Conservation (phyloP, 2,329 filamentous ascomycete genomes). For the Amphichorda felina region DNA sequence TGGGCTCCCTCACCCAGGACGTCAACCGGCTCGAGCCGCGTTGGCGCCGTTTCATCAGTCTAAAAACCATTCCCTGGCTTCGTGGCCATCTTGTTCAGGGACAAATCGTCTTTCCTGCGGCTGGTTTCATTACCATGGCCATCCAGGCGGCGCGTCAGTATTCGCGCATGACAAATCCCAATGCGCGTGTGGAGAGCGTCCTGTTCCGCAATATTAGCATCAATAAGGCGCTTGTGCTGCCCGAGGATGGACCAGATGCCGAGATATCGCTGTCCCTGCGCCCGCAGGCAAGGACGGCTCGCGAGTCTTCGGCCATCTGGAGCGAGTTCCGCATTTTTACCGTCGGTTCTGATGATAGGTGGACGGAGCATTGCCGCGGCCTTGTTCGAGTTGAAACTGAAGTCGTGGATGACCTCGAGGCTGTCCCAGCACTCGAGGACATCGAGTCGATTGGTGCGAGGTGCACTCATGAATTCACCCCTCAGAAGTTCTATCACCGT, state of each 20-base stretch:
- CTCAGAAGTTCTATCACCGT: no score
- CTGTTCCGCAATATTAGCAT: conserved; percentile 1
- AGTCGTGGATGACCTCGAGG: background rate
- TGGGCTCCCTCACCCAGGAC: conserved; percentile 22
- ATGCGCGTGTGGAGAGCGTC: background rate
- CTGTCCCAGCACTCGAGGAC: no score
- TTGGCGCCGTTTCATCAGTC: conserved; percentile 4
- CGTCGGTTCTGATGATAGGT: conserved; percentile 6
- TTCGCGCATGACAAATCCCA: background rate
- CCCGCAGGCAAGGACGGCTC: conserved; percentile 7
- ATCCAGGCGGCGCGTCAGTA: conserved; percentile 14
- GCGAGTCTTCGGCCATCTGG: conserved; percentile 8
- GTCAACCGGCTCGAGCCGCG: conserved; percentile 3
- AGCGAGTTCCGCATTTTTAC: conserved; percentile 12
- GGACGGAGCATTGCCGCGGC: conserved; percentile 14
- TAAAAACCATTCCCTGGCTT: conserved; percentile 18
- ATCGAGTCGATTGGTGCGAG: no score
- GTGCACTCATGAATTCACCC: no score
- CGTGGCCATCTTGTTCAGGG: conserved; percentile 29
- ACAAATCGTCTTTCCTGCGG: conserved; percentile 25
- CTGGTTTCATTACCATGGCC: conserved; percentile 20
- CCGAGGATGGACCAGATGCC: conserved; percentile 5
- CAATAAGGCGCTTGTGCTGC: conserved; percentile 9
- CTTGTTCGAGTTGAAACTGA: conserved; percentile 6
- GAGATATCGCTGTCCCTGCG: conserved; percentile 9